Conservation (phyloP, 768 basidiomycete species). For the Hericium rajendrae region DNA sequence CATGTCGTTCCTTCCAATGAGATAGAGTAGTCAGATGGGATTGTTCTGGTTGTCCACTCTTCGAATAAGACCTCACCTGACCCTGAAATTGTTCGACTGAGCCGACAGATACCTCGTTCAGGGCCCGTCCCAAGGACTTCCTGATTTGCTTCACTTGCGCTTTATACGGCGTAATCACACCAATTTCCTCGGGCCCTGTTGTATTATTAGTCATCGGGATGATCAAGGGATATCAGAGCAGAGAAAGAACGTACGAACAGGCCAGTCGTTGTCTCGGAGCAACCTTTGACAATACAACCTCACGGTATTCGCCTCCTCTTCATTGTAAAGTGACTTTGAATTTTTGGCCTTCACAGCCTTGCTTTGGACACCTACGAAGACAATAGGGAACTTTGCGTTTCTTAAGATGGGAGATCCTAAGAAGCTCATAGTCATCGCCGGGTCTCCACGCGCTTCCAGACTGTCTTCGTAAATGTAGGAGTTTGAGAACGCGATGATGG, state of each 20-base stretch:
- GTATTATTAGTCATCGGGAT: neutral
- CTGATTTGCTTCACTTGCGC: constrained; percentile 28
- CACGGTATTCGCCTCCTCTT: constrained; percentile 26
- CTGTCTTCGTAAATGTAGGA: constrained; percentile 29
- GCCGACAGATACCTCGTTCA: constrained; percentile 23
- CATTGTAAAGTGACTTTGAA: constrained; percentile 34
- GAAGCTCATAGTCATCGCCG: constrained; percentile 10
- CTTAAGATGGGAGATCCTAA: too few relatives aligned
- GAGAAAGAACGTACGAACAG: constrained; percentile 20
- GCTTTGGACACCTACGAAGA: constrained; percentile 27
- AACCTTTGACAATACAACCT: constrained; percentile 24
- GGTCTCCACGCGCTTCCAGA: constrained; percentile 21
- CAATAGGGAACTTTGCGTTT: constrained; percentile 18
- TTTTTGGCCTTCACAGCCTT: constrained; percentile 23
- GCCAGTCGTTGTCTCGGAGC: constrained; percentile 16
- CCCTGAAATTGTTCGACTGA: constrained; percentile 35
- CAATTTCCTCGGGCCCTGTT: constrained; percentile 24
- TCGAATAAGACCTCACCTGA: constrained; percentile 19
- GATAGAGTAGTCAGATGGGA: neutral
- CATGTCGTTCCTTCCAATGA: constrained; percentile 23
- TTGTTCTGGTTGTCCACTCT: neutral
- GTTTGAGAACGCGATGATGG: constrained; percentile 49
- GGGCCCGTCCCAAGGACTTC: constrained; percentile 11
- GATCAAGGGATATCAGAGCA: neutral
- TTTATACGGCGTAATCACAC: constrained; percentile 31